Conservation (phyloP, 345 rosid species). For the Alliaria petiolata region DNA sequence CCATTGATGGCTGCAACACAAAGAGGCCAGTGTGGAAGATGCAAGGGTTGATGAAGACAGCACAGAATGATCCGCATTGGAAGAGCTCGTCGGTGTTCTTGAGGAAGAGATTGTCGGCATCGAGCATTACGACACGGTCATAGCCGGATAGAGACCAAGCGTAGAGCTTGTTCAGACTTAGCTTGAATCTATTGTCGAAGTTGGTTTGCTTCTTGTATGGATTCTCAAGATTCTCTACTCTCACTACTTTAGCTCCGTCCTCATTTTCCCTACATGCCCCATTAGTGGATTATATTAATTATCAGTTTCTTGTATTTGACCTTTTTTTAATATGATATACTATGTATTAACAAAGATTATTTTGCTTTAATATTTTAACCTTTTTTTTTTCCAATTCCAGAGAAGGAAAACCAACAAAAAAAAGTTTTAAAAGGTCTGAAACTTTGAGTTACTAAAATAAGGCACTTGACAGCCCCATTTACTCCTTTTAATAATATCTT, state of each 20-base stretch:
- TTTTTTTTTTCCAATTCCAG: neutral
- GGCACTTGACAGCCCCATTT: constrained; percentile 7
- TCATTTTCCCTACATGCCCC: constrained; percentile 56
- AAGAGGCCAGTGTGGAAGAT: constrained; percentile 98
- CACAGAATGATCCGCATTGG: constrained; percentile 95
- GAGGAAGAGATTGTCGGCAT: constrained; percentile 88
- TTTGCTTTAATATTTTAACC: neutral
- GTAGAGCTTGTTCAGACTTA: constrained; percentile 86
- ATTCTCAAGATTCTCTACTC: constrained; percentile 82
- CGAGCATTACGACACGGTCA: constrained; percentile 89
- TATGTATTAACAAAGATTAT: neutral
- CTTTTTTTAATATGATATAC: neutral
- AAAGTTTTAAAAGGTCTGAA: neutral
- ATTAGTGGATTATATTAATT: neutral
- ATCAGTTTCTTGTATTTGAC: neutral
- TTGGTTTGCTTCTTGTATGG: constrained; percentile 65
- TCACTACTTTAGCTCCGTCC: constrained; percentile 81
- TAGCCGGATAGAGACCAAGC: constrained; percentile 86
- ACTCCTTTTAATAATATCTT: neutral
- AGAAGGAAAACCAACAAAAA: neutral
- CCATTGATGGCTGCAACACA: constrained; percentile 75
- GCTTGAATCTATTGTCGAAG: constrained; percentile 72
- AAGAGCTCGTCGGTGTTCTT: constrained; percentile 79
- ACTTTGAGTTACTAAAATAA: constrained; percentile 18
- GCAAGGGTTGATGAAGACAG: constrained; percentile 94